Evolutionary conservation across 192 early-diverging fungal genomes (phyloP), one percentile per base, ranked within the genome.

Genomic region (Backusella morwellensis): DNA sequence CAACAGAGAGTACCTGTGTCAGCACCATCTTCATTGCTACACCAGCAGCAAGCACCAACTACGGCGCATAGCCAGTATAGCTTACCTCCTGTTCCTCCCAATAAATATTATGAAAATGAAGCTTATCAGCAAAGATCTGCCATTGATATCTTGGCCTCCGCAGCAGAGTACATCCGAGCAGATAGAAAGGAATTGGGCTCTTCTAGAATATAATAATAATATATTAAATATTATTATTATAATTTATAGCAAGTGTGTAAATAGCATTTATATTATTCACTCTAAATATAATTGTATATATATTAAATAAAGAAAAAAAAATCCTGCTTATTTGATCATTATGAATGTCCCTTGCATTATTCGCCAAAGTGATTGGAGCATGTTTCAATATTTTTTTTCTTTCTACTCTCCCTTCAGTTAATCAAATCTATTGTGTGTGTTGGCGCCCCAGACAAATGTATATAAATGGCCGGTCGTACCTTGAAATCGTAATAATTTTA

Each of bases 61-160:
- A 36, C 15, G 12, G 4, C 68, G 29, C 23, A 6, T 40, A 35
- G 34, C 32, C 42, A 50, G 47, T 50, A 50, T n/a, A 50, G 6
- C 17, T 29, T 63, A 29, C 56, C 56, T 63, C 23, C 23, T 63
- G 56, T 63, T 63, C 23, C 56, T 32, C 56, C 23, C 2, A 63
- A 12, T 26, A 63, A 70, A 70, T 70, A 70, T 38, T 41, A 70
- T 41, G 35, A 70, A 40, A 35, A 40, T 70, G n/a, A 70, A 66
- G 23, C 68, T 26, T 63, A 63, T 63, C 56, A 63, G 40, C 35
- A 70, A 11, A 19, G 44, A 70, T 79, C 78, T 41, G 78, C 78
- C 15, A 79, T 79, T 35, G 78, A 79, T 66, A 70, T 79, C 35
- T 38, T 79, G 21, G 78, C 78, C 19, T 75, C 78, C 1, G 78